These are phyloP conservation scores for Umbelopsis isabellina DNA, from an alignment of 192 early-diverging fungal genomes.

Conservation along the genomic window DNA sequence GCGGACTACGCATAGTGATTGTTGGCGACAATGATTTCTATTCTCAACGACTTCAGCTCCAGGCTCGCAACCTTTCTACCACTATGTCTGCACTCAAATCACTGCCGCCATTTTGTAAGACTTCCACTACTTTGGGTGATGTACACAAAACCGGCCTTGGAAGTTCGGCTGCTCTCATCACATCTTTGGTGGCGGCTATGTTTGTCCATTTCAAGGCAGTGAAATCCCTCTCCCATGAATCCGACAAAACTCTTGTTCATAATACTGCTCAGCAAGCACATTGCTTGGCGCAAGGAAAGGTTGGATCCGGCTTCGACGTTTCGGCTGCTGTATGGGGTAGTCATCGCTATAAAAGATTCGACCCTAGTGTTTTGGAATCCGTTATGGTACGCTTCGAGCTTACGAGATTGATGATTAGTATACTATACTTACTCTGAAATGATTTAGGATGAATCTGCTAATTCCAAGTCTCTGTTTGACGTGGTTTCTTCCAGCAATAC, in stretches of 20 bases:
- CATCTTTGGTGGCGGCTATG: conserved; percentile 83
- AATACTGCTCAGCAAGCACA: conserved; percentile 90
- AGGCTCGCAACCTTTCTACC: conserved; percentile 9
- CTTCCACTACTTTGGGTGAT: conserved; percentile 59
- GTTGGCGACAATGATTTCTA: conserved; percentile 98
- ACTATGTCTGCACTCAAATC: conserved; percentile 11
- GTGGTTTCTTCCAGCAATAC: conserved; percentile 17
- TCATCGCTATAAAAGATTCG: conserved; percentile 86
- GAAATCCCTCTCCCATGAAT: conserved; percentile 14
- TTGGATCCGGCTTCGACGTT: conserved; percentile 97
- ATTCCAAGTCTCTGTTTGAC: neutral
- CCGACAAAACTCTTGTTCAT: conserved; percentile 67
- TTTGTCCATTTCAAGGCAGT: conserved; percentile 73
- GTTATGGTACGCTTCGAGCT: conserved; percentile 50
- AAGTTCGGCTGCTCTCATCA: conserved; percentile 95
- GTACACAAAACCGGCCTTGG: conserved; percentile 98
- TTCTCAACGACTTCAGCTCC: conserved; percentile 88
- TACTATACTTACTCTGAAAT: neutral
- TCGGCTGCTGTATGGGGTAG: conserved; percentile 90
- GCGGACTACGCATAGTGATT: conserved; percentile 74
- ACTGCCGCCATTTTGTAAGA: conserved; percentile 57
- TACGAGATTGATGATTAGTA: neutral
- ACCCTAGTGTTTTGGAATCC: conserved; percentile 61
- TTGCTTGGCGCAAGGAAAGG: conserved; percentile 98
- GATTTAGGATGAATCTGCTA: neutral